Evolutionary conservation across 2,329 filamentous ascomycete genomes (phyloP).

Genomic region (Dryadomyces quercus-mongolicae): DNA sequence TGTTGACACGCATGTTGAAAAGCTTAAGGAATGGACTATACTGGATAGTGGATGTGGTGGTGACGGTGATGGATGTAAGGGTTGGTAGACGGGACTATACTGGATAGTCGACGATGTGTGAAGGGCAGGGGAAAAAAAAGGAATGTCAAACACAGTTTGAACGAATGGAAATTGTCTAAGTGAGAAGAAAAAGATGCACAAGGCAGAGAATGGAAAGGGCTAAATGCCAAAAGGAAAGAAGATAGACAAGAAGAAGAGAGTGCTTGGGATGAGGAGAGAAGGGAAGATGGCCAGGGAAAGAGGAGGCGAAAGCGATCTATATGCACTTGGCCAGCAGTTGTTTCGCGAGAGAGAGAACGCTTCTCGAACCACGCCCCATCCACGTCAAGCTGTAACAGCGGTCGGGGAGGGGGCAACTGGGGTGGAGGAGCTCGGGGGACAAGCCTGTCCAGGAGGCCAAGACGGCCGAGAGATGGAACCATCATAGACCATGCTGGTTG

Average conservation of each 20-base stretch:
- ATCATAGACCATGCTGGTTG: too few species aligned
- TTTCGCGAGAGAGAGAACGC: neutral
- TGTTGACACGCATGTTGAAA: conserved; percentile 34
- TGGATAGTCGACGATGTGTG: neutral
- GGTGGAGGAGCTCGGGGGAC: too few species aligned
- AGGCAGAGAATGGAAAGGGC: neutral
- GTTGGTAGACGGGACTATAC: neutral
- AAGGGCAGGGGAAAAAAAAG: conserved; percentile 1
- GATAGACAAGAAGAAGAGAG: neutral
- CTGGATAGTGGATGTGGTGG: too few species aligned
- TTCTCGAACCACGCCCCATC: neutral
- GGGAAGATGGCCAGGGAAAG: neutral
- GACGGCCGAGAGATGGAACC: too few species aligned
- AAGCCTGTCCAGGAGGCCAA: neutral
- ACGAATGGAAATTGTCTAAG: conserved; percentile 6
- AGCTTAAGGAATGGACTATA: neutral
- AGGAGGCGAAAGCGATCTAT: neutral
- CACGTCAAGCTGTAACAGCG: too few species aligned
- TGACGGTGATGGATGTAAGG: neutral
- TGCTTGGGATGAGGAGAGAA: neutral
- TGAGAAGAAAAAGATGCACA: neutral
- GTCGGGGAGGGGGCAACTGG: too few species aligned
- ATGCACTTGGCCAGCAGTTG: neutral
- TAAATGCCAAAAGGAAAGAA: neutral
- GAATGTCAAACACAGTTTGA: neutral